Base-by-base conservation (phyloP, 1,139 yeast genomes). In the Yamadazyma trypodendri region DNA sequence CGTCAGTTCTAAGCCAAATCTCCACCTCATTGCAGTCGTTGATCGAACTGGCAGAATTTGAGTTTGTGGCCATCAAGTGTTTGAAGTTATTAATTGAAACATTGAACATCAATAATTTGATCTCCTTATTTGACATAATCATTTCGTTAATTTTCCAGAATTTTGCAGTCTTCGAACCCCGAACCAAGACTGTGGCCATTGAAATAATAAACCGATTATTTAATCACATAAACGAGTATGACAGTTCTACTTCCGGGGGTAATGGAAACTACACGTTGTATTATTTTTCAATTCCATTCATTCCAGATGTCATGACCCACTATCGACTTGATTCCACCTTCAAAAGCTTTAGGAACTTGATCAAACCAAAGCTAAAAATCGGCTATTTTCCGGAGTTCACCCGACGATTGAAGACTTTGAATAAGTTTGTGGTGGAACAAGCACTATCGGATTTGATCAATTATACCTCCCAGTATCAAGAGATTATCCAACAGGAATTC, bases 1-100 rank as follows among this genome's bases (percentile, higher is more conserved):
- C 84, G 2, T 76, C 88, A 4, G 92, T 95, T 0, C 65, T 90
- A 24, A 96, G 97, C 0, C 98, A 92, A 55, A 76, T 94, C 4
- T 83, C 89, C 41, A 84, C 95, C 1, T 85, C 95, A 50, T 63
- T 94, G 14, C 97, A 89, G 53, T 80, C 92, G 0, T 84, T 94
- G 0, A 61, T 90, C 23, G 90, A 83, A 28, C 75, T 74, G 16
- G 62, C 72, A 0, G 80, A 77, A 22, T 72, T 89, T 18, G 83
- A 84, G 44, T 66, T 66, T 14, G 74, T 75, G 25, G 80, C 94
- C 0, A 63, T 92, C 37, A 66, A 71, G 31, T 84, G 95, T 39
- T 84, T 96, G 84, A 68, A 66, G 49, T 68, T 61, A 17, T 68
- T 84, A 41, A 78, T 77, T 16, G 66, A 68, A 15, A 69, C 65